These are phyloP conservation scores for Rhododendron ovatum DNA, from an alignment of 148 eudicot genomes.

Conservation along the genomic window DNA sequence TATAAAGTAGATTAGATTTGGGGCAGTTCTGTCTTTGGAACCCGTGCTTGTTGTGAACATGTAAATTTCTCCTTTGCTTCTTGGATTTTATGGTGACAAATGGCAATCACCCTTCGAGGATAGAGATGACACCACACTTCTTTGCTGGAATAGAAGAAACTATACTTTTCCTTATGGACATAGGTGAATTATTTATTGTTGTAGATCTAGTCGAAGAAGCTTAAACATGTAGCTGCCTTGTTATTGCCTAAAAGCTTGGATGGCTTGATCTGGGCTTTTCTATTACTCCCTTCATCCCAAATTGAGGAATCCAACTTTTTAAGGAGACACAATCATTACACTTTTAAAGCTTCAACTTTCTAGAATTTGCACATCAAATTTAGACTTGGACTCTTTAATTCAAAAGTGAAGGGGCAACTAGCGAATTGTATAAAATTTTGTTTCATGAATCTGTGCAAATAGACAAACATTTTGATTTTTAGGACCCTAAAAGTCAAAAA, in stretches of 20 bases:
- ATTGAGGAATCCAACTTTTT: background rate
- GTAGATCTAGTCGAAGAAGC: background rate
- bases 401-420: background rate
- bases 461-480: background rate
- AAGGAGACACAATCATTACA: background rate
- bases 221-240: conserved; percentile 3
- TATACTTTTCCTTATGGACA: background rate
- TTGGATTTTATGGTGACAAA: background rate
- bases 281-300: background rate
- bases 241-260: background rate
- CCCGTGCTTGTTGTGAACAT: background rate
- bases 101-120: background rate
- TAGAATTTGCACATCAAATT: background rate
- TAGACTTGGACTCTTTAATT: background rate
- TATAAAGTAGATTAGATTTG: background rate
- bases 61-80: background rate
- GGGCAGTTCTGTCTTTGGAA: background rate
- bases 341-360: background rate
- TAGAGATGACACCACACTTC: background rate
- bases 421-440: background rate
- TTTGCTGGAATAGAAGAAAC: background rate
- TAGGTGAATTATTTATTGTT: background rate
- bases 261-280: background rate
- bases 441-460: background rate
- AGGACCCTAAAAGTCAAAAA: background rate